A percentile compares a stretch with the other conserved stretches of the same genome.
Evolutionary conservation across 768 basidiomycete genomes (phyloP).

Genomic region (Cantharellus anzutake): DNA sequence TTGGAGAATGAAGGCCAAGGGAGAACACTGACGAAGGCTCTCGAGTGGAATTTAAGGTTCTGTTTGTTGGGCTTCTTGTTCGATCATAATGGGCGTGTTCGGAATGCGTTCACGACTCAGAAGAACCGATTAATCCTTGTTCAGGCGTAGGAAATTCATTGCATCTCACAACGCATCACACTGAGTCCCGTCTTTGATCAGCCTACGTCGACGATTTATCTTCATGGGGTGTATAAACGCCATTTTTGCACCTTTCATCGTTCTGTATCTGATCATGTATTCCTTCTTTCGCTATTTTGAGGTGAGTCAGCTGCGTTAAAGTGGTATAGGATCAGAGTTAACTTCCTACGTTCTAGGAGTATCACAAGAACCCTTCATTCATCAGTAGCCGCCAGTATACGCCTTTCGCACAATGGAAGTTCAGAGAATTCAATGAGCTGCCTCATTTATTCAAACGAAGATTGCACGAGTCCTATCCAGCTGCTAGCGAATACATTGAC

Average conservation of each 20-base stretch:
- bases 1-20: conserved; percentile 37
- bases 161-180: background rate
- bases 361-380: conserved; percentile 93
- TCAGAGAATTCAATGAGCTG: conserved; percentile 96
- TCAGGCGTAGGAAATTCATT: conserved; percentile 42
- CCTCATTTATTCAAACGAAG: conserved; percentile 80
- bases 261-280: conserved; percentile 89
- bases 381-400: conserved; percentile 89
- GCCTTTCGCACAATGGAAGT: conserved; percentile 92
- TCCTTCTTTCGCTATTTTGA: conserved; percentile 99
- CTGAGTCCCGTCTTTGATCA: conserved; percentile 15
- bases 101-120: conserved; percentile 79
- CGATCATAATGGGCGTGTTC: conserved; percentile 71
- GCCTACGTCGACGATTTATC: conserved; percentile 68
- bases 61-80: conserved; percentile 93
- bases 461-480: conserved; percentile 72
- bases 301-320: conserved; percentile 26
- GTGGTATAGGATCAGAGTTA: background rate
- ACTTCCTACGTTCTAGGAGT: conserved; percentile 42
- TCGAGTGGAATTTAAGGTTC: conserved; percentile 96
- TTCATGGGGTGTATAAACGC: conserved; percentile 97
- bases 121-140: conserved; percentile 62
- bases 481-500: conserved; percentile 87
- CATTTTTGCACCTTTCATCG: conserved; percentile 90
- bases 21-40: conserved; percentile 63